A percentile compares a stretch with the other conserved stretches of the same genome.
Conservation (phyloP, 2,329 filamentous ascomycete species). For the Colletotrichum sp. region DNA sequence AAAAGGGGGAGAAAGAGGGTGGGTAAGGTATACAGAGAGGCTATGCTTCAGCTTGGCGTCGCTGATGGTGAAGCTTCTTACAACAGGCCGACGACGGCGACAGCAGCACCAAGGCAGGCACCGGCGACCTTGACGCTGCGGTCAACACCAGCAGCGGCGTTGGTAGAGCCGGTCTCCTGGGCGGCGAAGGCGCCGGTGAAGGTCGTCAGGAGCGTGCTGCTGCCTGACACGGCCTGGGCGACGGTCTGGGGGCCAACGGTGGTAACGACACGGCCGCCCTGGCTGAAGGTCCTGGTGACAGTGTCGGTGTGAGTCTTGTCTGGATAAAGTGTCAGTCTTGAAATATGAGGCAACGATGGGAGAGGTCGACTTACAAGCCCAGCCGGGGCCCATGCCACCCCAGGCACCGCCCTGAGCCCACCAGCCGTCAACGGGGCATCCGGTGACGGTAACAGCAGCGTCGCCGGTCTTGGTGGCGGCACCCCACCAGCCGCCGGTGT, state of each 20-base stretch:
- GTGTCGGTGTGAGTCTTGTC: slow-evolving; percentile 25
- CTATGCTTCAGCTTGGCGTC: neutral
- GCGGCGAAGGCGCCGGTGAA: slow-evolving; percentile 15
- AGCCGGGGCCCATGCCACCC: slow-evolving; percentile 22
- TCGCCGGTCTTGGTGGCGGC: neutral
- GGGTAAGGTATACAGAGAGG: neutral
- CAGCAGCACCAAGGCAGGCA: slow-evolving; percentile 20
- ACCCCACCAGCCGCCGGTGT: slow-evolving; percentile 22
- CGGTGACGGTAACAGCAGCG: slow-evolving; percentile 23
- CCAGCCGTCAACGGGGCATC: slow-evolving; percentile 27
- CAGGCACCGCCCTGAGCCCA: slow-evolving; percentile 25
- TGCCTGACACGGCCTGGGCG: slow-evolving; percentile 22
- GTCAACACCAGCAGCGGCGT: neutral
- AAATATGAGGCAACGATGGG: neutral
- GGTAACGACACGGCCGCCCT: neutral
- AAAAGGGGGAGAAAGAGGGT: neutral
- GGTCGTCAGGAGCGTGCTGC: slow-evolving; percentile 23
- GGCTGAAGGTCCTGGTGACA: slow-evolving; percentile 17
- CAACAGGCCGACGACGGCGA: slow-evolving; percentile 23
- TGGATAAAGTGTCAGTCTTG: neutral
- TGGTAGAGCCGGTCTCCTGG: slow-evolving; percentile 13
- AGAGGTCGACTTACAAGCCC: slow-evolving; percentile 5
- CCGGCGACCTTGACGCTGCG: slow-evolving; percentile 20
- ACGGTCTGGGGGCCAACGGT: slow-evolving; percentile 5
- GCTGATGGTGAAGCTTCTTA: neutral